Evolutionary conservation across 2,329 filamentous ascomycete species (phyloP).

Genomic region (Ceratocystis smalleyi): DNA sequence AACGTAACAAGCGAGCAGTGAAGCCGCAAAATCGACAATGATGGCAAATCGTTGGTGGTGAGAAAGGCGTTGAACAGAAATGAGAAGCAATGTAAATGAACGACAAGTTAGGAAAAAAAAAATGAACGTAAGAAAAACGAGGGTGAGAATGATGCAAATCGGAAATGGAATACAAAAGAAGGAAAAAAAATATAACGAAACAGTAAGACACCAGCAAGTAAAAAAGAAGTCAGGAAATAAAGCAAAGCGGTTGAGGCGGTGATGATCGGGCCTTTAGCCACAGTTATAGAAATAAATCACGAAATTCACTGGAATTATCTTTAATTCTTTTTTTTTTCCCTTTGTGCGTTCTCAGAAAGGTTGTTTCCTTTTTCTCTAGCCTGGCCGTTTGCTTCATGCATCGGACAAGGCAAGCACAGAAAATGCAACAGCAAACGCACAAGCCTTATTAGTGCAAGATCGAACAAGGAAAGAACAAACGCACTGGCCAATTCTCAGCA

Average conservation of each 20-base stretch:
- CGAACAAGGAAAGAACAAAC: neutral
- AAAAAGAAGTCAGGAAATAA: neutral
- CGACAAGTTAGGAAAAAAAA: neutral
- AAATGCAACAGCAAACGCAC: neutral
- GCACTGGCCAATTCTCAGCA: neutral
- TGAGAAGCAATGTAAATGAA: neutral
- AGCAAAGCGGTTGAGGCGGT: neutral
- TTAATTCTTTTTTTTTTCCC: neutral
- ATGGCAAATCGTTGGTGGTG: neutral
- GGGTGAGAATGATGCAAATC: neutral
- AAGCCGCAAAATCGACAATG: neutral
- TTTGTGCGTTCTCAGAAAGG: neutral
- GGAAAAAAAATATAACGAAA: neutral
- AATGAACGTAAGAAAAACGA: neutral
- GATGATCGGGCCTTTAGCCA: neutral
- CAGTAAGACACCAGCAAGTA: neutral
- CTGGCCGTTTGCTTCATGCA: neutral
- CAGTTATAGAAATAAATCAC: neutral
- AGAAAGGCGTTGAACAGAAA: neutral
- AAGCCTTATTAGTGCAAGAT: neutral
- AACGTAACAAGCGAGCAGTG: conserved; percentile 1
- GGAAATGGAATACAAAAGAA: neutral
- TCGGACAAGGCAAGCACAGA: neutral
- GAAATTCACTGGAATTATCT: neutral
- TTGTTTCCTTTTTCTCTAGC: neutral